These are phyloP conservation scores for Hansenula sp. DNA, from an alignment of 1,139 yeast species.

Conservation along the genomic window DNA sequence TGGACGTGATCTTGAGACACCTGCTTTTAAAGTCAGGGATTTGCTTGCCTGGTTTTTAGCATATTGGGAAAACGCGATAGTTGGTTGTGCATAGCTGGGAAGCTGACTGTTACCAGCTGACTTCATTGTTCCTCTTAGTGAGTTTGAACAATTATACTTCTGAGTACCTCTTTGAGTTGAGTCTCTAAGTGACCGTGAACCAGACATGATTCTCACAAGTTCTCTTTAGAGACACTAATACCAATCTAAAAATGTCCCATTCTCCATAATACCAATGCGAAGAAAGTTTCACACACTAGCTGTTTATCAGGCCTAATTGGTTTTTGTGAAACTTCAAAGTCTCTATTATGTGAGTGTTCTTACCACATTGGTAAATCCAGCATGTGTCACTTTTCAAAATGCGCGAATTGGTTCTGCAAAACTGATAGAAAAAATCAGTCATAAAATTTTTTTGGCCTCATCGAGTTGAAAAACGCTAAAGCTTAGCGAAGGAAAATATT, in stretches of 20 bases:
- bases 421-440: neutral
- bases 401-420: neutral
- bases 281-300: too few relatives aligned
- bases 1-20: conserved; percentile 2
- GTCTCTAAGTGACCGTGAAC: neutral
- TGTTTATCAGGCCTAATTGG: too few relatives aligned
- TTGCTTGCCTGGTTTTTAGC: neutral
- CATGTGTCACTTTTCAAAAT: too few relatives aligned
- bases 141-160: too few relatives aligned
- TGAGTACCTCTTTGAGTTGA: neutral
- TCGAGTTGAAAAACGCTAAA: too few relatives aligned
- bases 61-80: conserved; percentile 7
- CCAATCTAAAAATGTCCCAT: too few relatives aligned
- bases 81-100: conserved; percentile 13
- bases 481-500: too few relatives aligned
- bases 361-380: too few relatives aligned
- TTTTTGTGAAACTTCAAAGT: neutral
- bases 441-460: neutral
- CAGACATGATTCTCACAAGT: neutral
- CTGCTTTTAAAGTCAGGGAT: conserved; percentile 3
- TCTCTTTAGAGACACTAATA: too few relatives aligned
- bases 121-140: neutral
- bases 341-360: too few relatives aligned
- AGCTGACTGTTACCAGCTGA: neutral
- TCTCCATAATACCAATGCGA: too few relatives aligned